Base-by-base conservation (phyloP, 2,329 filamentous ascomycete genomes). In the Fusarium multiceps region DNA sequence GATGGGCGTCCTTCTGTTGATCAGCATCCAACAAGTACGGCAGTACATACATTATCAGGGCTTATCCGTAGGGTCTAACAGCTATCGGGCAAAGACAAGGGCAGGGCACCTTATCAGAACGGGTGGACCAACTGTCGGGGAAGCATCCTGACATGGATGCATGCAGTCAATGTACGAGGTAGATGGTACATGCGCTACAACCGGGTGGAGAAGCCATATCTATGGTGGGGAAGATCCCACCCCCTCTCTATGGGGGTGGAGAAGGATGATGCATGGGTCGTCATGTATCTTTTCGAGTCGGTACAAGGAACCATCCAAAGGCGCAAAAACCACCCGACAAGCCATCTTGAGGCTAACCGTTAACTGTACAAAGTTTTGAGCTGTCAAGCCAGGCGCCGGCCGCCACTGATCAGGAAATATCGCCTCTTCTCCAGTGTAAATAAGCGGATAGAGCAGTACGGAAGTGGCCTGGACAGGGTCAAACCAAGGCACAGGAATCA, bases 151-250 rank as follows among this genome's bases (percentile, higher is more conserved):
- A 53, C 59, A 53, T 53, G 60, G 41, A 60, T 65, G 47, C 23
- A 49, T 23, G 21, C 58, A 43, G 40, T 45, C 60, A 30, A 37
- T 48, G 66, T 56, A 54, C 50, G 55, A 62, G 55, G 66, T 53
- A 51, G 32, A 20, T 13, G 27, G 48, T 51, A 51, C 49, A 41
- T 51, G 32, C 25, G 12, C 23, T 37, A 69, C 60, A 54, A 47
- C 34, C 18, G 21, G 34, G 63, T 60, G 67, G 53, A 68, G 58
- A 61, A 42, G 42, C 41, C 43, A 54, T 53, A 57, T 49, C 37
- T 42, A 50, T 67, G 63, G 50, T 71, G 67, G 60, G n/a, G 68
- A 50, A 64, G 51, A 55, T 41, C 50, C 54, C 63, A 67, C 63
- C 54, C 54, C 58, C 63, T 63, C 61, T 57, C 50, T 37, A 54